A percentile compares a stretch with the other conserved stretches of the same genome.
These are phyloP conservation scores for Pseudogymnoascus sp. DNA, from an alignment of 2,329 filamentous ascomycete genomes.

Conservation along the genomic window DNA sequence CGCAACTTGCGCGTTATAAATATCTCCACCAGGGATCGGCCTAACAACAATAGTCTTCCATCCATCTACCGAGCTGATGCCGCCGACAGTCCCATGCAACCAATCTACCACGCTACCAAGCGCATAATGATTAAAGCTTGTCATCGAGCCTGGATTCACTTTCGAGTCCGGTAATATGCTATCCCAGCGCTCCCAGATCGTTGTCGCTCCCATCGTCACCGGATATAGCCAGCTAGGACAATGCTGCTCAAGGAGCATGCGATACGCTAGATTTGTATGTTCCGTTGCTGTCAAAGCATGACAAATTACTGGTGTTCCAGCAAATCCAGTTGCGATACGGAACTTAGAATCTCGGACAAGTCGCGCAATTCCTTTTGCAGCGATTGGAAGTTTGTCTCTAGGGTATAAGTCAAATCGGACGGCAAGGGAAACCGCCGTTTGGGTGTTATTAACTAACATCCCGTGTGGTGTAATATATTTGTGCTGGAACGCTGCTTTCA, in stretches of 20 bases:
- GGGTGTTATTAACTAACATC: slow-evolving; percentile 13
- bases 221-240: slow-evolving; percentile 19
- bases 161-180: slow-evolving; percentile 18
- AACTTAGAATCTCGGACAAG: neutral
- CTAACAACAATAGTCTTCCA: no score
- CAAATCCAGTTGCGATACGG: neutral
- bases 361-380: no score
- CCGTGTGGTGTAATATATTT: slow-evolving; percentile 5
- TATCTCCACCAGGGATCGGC: no score
- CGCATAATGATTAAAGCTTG: slow-evolving; percentile 23
- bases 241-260: neutral
- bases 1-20: no score
- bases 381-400: no score
- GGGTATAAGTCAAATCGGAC: slow-evolving; percentile 14
- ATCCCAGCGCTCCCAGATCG: slow-evolving; percentile 24
- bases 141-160: slow-evolving; percentile 22
- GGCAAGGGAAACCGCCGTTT: slow-evolving; percentile 17
- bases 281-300: neutral
- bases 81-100: neutral
- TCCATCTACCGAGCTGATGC: no score
- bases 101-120: slow-evolving; percentile 11
- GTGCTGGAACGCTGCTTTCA: no score
- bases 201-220: slow-evolving; percentile 23
- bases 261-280: neutral
- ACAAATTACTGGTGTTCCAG: neutral